Evolutionary conservation across 306 rosid genomes (phyloP).

Genomic region (Quercus parvula): DNA sequence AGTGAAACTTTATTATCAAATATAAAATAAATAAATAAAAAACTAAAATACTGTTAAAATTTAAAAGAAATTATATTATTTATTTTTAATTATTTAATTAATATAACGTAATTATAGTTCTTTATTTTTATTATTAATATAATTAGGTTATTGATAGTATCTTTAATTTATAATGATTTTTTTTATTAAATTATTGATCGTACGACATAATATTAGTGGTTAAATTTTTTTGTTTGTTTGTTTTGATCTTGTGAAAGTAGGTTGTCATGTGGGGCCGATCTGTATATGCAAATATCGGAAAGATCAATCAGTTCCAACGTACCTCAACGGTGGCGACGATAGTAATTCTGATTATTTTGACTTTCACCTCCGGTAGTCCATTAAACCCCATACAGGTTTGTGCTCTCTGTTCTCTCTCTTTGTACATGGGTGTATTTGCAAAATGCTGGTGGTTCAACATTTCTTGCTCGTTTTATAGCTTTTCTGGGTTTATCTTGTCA

Average conservation of each 20-base stretch:
- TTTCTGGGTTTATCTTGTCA: constrained; percentile 95
- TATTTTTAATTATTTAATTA: too few relatives aligned
- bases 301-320: constrained; percentile 93
- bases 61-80: too few relatives aligned
- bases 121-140: too few relatives aligned
- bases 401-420: not conserved
- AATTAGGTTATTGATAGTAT: too few relatives aligned
- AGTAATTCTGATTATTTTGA: too few relatives aligned
- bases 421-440: constrained; percentile 4
- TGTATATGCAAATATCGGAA: constrained; percentile 92
- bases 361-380: constrained; percentile 69
- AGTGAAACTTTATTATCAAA: too few relatives aligned
- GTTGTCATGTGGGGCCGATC: constrained; percentile 98
- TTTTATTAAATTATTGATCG: too few relatives aligned
- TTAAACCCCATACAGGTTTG: constrained; percentile 92
- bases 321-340: constrained; percentile 60
- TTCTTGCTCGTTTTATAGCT: constrained; percentile 51
- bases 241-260: constrained; percentile 27
- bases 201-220: too few relatives aligned
- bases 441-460: constrained; percentile 7
- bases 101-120: too few relatives aligned
- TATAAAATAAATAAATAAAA: too few relatives aligned
- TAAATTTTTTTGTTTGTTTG: not conserved
- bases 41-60: too few relatives aligned
- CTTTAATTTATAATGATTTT: too few relatives aligned